Percentiles rank a stretch among this genome's conserved stretches.
phyloP scores from a whole-genome alignment of 805 yeast genomes.

The Tetrapisispora fleetii region DNA sequence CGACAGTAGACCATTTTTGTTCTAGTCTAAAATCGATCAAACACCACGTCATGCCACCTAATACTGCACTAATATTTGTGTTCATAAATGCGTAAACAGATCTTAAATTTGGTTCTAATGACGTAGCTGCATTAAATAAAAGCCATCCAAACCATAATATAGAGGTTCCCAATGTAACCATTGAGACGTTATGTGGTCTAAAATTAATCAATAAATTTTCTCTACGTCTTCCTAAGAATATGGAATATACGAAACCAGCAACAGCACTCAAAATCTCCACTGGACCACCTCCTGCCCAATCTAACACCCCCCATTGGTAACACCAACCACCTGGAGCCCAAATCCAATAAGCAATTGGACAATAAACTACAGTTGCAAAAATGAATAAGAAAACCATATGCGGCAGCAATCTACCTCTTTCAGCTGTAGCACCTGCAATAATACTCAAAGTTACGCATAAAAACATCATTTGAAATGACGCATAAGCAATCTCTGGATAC shows the following conservation, averaged over 20 bases:
- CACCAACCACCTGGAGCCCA: conserved; percentile 97
- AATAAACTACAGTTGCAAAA: conserved; percentile 88
- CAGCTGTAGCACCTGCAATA: conserved; percentile 86
- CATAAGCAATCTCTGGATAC: conserved; percentile 78
- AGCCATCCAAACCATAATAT: conserved; percentile 94
- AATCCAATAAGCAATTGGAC: conserved; percentile 93
- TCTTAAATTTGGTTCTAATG: conserved; percentile 69
- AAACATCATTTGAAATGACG: conserved; percentile 85
- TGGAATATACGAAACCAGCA: conserved; percentile 80
- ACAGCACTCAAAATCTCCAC: conserved; percentile 90
- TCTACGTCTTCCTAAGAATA: conserved; percentile 70
- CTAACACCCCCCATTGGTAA: conserved; percentile 79
- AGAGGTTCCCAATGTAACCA: conserved; percentile 80
- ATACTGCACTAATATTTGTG: conserved; percentile 79
- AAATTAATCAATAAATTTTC: conserved; percentile 69
- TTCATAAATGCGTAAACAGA: conserved; percentile 88
- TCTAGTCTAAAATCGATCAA: conserved; percentile 80
- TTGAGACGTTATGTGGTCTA: conserved; percentile 90
- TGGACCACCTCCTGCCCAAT: conserved; percentile 97
- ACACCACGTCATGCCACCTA: conserved; percentile 91
- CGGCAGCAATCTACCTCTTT: conserved; percentile 83
- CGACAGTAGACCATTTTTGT: conserved; percentile 88
- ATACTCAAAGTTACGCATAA: conserved; percentile 86
- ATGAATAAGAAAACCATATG: conserved; percentile 70
- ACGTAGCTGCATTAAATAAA: conserved; percentile 88